Percentiles rank a stretch among this genome's conserved stretches.
These are phyloP conservation scores for Agaricus sinodeliciosus DNA, from an alignment of 768 basidiomycete genomes.

Conservation along the genomic window DNA sequence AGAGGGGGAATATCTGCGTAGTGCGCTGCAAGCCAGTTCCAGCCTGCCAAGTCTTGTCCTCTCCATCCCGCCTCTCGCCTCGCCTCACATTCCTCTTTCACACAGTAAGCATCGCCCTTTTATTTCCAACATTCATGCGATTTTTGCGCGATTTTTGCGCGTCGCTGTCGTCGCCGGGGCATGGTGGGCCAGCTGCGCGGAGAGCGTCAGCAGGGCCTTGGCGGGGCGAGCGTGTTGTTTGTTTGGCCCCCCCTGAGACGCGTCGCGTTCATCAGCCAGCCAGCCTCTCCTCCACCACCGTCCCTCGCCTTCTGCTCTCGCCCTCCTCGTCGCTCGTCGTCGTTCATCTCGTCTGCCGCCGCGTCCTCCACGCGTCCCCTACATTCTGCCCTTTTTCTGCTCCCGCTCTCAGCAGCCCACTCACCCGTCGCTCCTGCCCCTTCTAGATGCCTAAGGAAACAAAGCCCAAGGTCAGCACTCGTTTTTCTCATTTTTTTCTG, in stretches of 20 bases:
- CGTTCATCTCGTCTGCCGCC: neutral
- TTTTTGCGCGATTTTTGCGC: neutral
- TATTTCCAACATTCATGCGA: neutral
- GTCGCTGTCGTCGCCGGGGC: neutral
- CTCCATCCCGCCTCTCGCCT: neutral
- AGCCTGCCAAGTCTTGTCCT: conserved; percentile 7
- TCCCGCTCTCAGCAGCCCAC: neutral
- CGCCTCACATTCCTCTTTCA: neutral
- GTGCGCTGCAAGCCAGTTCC: conserved; percentile 6
- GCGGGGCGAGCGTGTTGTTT: conserved; percentile 13
- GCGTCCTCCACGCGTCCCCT: conserved; percentile 3
- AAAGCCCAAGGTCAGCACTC: conserved; percentile 55
- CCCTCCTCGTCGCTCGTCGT: conserved; percentile 2
- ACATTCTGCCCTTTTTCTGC: neutral
- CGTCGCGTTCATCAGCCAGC: conserved; percentile 18
- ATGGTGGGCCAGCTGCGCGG: neutral
- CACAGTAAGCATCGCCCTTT: neutral
- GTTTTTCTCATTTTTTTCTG: conserved; percentile 13
- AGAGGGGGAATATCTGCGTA: conserved; percentile 7
- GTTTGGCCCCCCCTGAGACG: conserved; percentile 18
- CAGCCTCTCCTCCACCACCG: neutral
- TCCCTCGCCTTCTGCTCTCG: neutral
- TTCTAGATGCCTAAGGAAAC: conserved; percentile 75
- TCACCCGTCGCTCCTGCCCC: conserved; percentile 1
- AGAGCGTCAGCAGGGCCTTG: conserved; percentile 12